These are phyloP conservation scores for Zymoseptoria brevis DNA, from an alignment of 2,329 filamentous ascomycete genomes.

Conservation along the genomic window DNA sequence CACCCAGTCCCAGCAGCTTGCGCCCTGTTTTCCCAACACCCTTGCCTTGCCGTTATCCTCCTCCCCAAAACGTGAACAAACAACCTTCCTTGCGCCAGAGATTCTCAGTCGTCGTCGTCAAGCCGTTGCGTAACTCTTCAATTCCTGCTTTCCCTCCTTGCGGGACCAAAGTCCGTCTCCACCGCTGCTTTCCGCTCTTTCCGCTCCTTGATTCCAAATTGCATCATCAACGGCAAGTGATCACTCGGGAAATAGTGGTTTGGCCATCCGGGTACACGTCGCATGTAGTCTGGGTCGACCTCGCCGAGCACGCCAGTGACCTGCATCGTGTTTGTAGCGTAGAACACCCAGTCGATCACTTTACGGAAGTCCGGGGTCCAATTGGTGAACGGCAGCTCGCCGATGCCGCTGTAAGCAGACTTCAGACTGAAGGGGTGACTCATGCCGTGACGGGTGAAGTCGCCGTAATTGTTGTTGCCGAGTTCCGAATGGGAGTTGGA, in stretches of 20 bases:
- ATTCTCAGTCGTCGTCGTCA: neutral
- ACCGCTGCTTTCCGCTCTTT: conserved; percentile 51
- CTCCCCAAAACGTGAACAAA: neutral
- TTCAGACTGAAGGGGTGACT: conserved; percentile 90
- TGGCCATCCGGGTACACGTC: conserved; percentile 81
- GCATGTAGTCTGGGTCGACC: conserved; percentile 76
- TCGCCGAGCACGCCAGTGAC: conserved; percentile 78
- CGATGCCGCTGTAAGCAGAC: conserved; percentile 77
- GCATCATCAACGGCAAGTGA: conserved; percentile 80
- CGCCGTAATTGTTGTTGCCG: conserved; percentile 75
- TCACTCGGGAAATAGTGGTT: conserved; percentile 93
- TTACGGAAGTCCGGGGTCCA: conserved; percentile 91
- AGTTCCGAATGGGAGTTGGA: conserved; percentile 74
- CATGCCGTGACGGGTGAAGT: conserved; percentile 86
- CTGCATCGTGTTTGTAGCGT: conserved; percentile 81
- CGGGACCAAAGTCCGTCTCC: conserved; percentile 30
- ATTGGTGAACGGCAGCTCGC: conserved; percentile 88
- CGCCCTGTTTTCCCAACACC: neutral
- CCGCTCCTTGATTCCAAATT: conserved; percentile 80
- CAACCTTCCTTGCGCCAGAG: neutral
- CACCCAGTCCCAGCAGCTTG: neutral
- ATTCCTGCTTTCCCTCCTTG: conserved; percentile 13
- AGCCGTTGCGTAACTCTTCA: conserved; percentile 1
- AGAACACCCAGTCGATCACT: conserved; percentile 97
- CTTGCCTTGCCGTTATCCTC: neutral